phyloP scores from a whole-genome alignment of 2,329 filamentous ascomycete genomes.

The Ceratocystis albifundus region DNA sequence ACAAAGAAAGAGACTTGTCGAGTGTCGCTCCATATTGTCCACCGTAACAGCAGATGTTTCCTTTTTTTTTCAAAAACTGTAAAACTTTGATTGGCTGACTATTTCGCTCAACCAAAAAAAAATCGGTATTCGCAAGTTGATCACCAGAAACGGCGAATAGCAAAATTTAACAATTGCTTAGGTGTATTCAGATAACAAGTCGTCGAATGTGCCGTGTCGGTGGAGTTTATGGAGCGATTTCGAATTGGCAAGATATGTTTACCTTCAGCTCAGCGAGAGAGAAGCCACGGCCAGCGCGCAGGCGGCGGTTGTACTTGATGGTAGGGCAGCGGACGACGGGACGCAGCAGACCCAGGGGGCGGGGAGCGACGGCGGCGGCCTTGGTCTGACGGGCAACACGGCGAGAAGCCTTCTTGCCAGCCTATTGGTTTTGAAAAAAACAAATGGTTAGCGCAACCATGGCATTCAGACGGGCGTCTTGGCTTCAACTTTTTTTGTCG shows the following conservation, averaged over 20 bases:
- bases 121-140: neutral
- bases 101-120: neutral
- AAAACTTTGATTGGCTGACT: neutral
- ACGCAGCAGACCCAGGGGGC: conserved; percentile 92
- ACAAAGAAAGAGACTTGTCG: neutral
- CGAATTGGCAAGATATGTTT: conserved; percentile 30
- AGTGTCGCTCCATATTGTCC: conserved; percentile 10
- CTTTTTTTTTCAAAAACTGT: neutral
- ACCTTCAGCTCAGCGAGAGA: conserved; percentile 97
- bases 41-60: conserved; percentile 1
- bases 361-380: conserved; percentile 88
- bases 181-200: neutral
- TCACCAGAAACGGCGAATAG: neutral
- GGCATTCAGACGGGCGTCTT: neutral
- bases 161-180: too few relatives aligned
- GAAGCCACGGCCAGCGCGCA: conserved; percentile 95
- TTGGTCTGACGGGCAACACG: conserved; percentile 85
- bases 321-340: conserved; percentile 96
- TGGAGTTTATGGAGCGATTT: conserved; percentile 8
- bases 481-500: conserved; percentile 16
- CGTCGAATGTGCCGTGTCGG: neutral
- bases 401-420: conserved; percentile 90
- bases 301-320: conserved; percentile 98
- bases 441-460: conserved; percentile 23
- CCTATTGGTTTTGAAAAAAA: conserved; percentile 41